Evolutionary conservation across 495 filamentous ascomycete species (phyloP).

Genomic region (Lepraria neglecta): DNA sequence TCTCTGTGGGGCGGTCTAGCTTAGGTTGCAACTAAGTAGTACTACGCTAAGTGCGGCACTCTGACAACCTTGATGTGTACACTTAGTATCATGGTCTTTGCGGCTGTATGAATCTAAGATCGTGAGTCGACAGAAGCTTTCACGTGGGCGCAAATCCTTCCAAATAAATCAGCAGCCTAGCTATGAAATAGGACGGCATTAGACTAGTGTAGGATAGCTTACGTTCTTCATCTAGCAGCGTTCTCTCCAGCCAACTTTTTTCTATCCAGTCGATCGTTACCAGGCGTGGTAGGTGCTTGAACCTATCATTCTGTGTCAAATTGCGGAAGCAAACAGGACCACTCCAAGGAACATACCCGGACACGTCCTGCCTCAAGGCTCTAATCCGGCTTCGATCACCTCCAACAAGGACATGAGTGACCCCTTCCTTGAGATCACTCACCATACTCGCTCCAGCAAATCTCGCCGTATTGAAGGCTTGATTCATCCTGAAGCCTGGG

Average conservation of each 20-base stretch:
- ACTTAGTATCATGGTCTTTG: no score
- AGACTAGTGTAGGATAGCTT: not conserved
- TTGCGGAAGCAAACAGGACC: no score
- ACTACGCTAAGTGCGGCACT: no score
- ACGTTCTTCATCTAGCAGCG: conserved; percentile 75
- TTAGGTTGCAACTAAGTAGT: no score
- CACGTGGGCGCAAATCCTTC: no score
- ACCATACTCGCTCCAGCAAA: conserved; percentile 59
- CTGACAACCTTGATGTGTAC: no score
- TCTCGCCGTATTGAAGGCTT: conserved; percentile 43
- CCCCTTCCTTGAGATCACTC: conserved; percentile 39
- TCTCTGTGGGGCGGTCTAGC: no score
- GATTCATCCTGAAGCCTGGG: conserved; percentile 2
- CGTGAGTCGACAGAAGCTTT: no score
- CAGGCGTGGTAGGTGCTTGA: conserved; percentile 54
- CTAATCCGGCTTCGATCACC: conserved; percentile 34
- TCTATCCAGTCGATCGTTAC: conserved; percentile 68
- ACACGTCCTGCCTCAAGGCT: conserved; percentile 40
- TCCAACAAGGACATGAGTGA: conserved; percentile 63
- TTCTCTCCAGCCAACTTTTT: conserved; percentile 72
- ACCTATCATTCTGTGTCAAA: not conserved
- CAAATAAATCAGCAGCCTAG: no score
- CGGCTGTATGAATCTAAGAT: no score
- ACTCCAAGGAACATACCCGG: conserved; percentile 21
- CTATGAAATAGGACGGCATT: no score